phyloP scores from a whole-genome alignment of 2,329 filamentous ascomycete species.

The Fonsecaea nubica region DNA sequence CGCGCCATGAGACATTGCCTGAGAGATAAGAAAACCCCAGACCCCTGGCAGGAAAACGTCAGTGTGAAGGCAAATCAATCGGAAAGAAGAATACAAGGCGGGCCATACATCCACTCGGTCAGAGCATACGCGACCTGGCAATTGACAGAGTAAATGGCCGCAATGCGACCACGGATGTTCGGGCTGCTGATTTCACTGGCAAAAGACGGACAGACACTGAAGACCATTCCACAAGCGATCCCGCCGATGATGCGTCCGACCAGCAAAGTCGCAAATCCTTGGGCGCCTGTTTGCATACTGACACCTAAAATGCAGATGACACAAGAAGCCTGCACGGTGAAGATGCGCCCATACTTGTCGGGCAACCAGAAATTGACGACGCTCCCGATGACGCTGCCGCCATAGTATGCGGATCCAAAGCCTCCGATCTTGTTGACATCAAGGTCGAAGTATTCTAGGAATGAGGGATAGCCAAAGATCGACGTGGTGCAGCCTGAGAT shows the following conservation, averaged over 20 bases:
- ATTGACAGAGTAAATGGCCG: no score
- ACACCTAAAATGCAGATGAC: not conserved
- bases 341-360: conserved; percentile 8
- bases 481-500: conserved; percentile 16
- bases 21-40: conserved; percentile 10
- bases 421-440: conserved; percentile 2
- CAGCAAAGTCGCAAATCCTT: not conserved
- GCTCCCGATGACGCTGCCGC: not conserved
- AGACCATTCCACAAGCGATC: not conserved
- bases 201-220: conserved; percentile 11
- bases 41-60: not conserved
- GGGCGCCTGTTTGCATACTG: conserved; percentile 1
- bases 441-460: conserved; percentile 10
- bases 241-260: conserved; percentile 10
- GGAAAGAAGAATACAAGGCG: no score
- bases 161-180: no score
- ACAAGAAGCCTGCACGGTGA: not conserved
- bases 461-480: conserved; percentile 2
- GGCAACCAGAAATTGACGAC: conserved; percentile 12
- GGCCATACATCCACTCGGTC: conserved; percentile 16
- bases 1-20: conserved; percentile 5
- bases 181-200: conserved; percentile 10
- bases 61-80: no score
- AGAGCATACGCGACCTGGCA: conserved; percentile 8
- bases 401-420: conserved; percentile 16